Percentiles rank a stretch among this genome's conserved stretches.
phyloP scores from a whole-genome alignment of 2,329 filamentous ascomycete species.

The Talaromyces sp. region DNA sequence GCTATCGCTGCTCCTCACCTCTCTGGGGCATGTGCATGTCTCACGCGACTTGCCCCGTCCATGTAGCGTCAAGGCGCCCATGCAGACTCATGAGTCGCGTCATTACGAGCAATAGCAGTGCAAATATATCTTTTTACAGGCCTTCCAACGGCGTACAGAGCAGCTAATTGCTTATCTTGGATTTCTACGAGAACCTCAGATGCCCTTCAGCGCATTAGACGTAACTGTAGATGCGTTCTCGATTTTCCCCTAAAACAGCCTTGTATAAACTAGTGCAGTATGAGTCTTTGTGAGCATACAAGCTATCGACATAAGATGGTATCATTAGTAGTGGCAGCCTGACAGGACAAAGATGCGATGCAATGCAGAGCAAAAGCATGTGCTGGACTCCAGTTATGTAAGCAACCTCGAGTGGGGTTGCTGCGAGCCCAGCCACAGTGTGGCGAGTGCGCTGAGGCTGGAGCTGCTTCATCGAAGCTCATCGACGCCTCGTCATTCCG shows the following conservation, averaged over 20 bases:
- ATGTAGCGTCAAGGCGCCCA: not conserved
- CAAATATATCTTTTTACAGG: not conserved
- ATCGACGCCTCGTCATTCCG: conserved; percentile 5
- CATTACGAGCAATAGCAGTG: not conserved
- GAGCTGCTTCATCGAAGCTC: conserved; percentile 7
- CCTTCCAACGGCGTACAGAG: not conserved
- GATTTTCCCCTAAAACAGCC: not conserved
- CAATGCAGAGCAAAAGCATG: not conserved
- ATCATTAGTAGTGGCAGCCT: not conserved
- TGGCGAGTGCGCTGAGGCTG: conserved; percentile 4
- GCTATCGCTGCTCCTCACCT: not conserved
- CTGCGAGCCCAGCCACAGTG: not conserved
- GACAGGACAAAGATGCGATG: not conserved
- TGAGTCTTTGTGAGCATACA: not conserved
- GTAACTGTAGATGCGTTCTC: not conserved
- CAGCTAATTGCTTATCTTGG: not conserved
- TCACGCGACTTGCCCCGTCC: conserved; percentile 2
- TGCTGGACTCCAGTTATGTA: conserved; percentile 1
- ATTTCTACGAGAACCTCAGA: not conserved
- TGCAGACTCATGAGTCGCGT: not conserved
- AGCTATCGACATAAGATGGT: not conserved
- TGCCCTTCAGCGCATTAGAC: not conserved
- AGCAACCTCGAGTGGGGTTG: not conserved
- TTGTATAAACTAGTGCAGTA: not conserved
- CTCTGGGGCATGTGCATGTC: conserved; percentile 1